These are phyloP conservation scores for Tolypocladium tundrense DNA, from an alignment of 2,329 filamentous ascomycete species.

Conservation along the genomic window DNA sequence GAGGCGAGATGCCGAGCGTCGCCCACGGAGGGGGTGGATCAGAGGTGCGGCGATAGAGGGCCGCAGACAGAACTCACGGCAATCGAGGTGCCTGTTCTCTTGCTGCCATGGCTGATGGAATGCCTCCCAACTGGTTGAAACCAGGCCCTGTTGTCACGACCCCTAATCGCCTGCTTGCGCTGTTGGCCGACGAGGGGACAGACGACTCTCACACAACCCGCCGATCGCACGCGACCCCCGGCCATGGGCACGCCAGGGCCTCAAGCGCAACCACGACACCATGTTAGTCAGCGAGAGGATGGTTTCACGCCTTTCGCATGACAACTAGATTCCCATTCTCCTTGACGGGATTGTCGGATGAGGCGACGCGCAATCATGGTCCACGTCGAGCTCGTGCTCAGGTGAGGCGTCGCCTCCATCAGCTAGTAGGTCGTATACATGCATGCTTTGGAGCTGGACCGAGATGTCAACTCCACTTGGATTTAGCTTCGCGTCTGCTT, in stretches of 20 bases:
- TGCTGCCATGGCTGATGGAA: not conserved
- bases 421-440: not conserved
- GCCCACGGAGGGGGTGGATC: not conserved
- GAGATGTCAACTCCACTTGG: not conserved
- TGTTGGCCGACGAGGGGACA: not conserved
- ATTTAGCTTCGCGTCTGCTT: not conserved
- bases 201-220: not conserved
- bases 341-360: not conserved
- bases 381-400: not conserved
- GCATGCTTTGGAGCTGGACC: not conserved
- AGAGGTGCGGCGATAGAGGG: not conserved
- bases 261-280: not conserved
- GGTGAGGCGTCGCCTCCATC: not conserved
- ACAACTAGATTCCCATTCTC: not conserved
- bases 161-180: no score
- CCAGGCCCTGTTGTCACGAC: not conserved
- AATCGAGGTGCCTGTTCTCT: no score
- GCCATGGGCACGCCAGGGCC: no score
- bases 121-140: not conserved
- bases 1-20: not conserved
- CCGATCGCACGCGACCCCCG: no score
- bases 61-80: not conserved
- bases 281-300: not conserved
- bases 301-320: not conserved
- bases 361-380: not conserved